Conservation (phyloP, 2,329 filamentous ascomycete genomes). For the Verticillium albo-atrum region DNA sequence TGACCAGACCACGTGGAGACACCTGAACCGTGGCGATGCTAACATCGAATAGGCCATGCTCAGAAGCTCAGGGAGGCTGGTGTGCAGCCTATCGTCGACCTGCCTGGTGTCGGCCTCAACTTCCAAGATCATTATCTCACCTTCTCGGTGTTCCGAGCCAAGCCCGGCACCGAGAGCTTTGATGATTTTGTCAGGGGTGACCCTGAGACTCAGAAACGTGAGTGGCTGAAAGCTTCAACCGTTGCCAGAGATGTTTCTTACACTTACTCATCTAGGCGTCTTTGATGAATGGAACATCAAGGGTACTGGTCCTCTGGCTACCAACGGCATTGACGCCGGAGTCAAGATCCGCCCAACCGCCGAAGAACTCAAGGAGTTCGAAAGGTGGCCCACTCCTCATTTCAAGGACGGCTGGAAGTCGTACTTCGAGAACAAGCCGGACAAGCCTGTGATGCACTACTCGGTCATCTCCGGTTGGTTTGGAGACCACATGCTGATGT, state of each 20-base stretch:
- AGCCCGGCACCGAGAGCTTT: slow-evolving; percentile 72
- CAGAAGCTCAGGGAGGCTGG: slow-evolving; percentile 65
- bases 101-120: slow-evolving; percentile 70
- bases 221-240: slow-evolving; percentile 9
- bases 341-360: slow-evolving; percentile 72
- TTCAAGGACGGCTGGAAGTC: slow-evolving; percentile 74
- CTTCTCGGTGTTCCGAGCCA: slow-evolving; percentile 67
- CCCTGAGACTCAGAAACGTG: slow-evolving; percentile 64
- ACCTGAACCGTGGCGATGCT: background rate
- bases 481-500: slow-evolving; percentile 57
- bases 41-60: slow-evolving; percentile 45
- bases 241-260: too few species aligned
- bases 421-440: slow-evolving; percentile 80
- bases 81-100: slow-evolving; percentile 64
- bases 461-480: slow-evolving; percentile 68
- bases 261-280: slow-evolving; percentile 38
- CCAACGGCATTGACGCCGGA: slow-evolving; percentile 76
- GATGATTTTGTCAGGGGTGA: slow-evolving; percentile 76
- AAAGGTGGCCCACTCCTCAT: slow-evolving; percentile 68
- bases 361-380: slow-evolving; percentile 64
- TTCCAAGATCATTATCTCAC: slow-evolving; percentile 75
- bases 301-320: slow-evolving; percentile 71
- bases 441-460: slow-evolving; percentile 87
- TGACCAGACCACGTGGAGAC: background rate
- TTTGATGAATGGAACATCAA: slow-evolving; percentile 76